Evolutionary conservation across 805 yeast genomes (phyloP), one percentile per base, ranked within the genome.

Genomic region (Candida morakotiae): DNA sequence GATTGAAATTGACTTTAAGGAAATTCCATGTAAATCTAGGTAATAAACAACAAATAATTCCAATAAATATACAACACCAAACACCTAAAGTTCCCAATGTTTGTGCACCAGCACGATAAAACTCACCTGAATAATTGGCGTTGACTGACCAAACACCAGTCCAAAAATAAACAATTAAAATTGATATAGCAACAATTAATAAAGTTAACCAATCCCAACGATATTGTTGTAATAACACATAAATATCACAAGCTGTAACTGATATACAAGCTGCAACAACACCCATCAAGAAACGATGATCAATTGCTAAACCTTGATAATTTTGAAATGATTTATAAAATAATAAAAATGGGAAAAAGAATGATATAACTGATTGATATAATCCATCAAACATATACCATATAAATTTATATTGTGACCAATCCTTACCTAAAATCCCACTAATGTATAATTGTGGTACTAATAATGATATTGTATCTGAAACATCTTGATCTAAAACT

Each of bases 141-240:
- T 72, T 56, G 3, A 77, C 59, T 21, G 87, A 74, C 82, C 89
- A 85, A 16, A 79, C 75, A n/a, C 91, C 89, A 3, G 86, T 76
- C 94, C 94, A 85, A 53, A 79, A 74, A 48, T 72, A 82, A 13
- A 83, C 67, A 29, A 83, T 46, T 43, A 81, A 53, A 37, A 70
- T 68, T 10, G 87, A 79, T 31, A 86, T 52, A 1, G 71, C 60
- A 39, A 66, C 62, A 42, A 82, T 70, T 17, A 78, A 51, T 19
- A 72, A 35, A 14, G 84, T 68, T 17, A 85, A 52, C 81, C 83
- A 79, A 59, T 85, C 94, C 94, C 94, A 86, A 45, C 88, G 62
- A 43, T 69, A 71, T 60, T 83, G 89, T 50, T 79, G 82, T 41
- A 81, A 56, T 47, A 84, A 50, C 22, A 86, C 80, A 57, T 79